phyloP scores from a whole-genome alignment of 163 green algal species.

The Scenedesmus sp. region DNA sequence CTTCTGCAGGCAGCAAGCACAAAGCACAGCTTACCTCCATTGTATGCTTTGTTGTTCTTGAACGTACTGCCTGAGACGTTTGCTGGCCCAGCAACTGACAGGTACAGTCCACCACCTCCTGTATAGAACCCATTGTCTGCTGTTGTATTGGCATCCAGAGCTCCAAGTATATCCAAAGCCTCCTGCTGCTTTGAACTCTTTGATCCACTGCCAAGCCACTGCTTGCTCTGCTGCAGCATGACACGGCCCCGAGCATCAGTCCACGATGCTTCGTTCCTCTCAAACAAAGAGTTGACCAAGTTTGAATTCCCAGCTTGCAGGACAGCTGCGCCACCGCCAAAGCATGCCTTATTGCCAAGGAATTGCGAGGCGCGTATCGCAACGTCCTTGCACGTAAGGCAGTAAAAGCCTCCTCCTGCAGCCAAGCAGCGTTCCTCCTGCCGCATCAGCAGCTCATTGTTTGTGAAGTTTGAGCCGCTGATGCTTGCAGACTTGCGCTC shows the following conservation, averaged over 20 bases:
- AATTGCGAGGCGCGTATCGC: background rate
- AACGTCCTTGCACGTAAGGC: background rate
- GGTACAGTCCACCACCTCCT: constrained; percentile 41
- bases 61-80: constrained; percentile 13
- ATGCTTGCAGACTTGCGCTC: constrained; percentile 18
- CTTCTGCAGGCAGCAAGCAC: background rate
- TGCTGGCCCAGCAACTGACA: background rate
- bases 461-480: background rate
- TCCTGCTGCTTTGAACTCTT: background rate
- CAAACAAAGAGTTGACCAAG: background rate
- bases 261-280: background rate
- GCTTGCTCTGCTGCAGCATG: background rate
- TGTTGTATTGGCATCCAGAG: constrained; percentile 20
- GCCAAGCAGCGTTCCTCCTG: background rate
- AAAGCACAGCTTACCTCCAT: constrained; percentile 26
- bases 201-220: background rate
- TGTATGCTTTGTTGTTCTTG: constrained; percentile 5
- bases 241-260: background rate
- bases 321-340: constrained; percentile 35
- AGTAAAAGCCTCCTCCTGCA: constrained; percentile 41
- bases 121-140: constrained; percentile 36
- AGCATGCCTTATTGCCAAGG: constrained; percentile 7
- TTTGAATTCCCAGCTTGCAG: background rate
- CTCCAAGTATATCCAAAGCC: constrained; percentile 1
- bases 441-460: constrained; percentile 16